phyloP scores from a whole-genome alignment of 257 asterid genomes.

The Solanum lignicaule region DNA sequence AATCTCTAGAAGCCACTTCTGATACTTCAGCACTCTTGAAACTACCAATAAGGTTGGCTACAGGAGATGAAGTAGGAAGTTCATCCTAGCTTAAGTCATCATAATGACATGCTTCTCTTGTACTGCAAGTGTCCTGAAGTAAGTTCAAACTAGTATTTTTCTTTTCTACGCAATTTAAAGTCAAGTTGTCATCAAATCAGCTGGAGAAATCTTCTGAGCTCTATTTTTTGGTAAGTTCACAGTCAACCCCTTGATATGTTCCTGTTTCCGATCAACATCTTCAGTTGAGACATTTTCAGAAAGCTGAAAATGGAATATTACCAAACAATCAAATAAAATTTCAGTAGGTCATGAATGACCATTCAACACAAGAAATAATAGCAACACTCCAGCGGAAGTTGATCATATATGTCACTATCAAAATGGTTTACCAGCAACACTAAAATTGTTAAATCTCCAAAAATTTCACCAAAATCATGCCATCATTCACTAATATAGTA shows the following conservation, averaged over 20 bases:
- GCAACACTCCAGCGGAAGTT: neutral
- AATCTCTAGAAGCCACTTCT: neutral
- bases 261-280: constrained; percentile 67
- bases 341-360: neutral
- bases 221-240: constrained; percentile 24
- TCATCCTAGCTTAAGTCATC: too few species aligned
- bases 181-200: constrained; percentile 2
- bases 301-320: constrained; percentile 37
- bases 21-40: constrained; percentile 6
- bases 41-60: neutral
- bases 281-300: constrained; percentile 48
- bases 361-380: neutral
- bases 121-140: too few species aligned
- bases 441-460: neutral
- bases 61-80: too few species aligned
- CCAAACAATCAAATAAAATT: neutral
- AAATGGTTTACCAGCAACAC: neutral
- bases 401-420: neutral
- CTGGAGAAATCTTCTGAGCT: constrained; percentile 19
- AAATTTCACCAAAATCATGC: neutral
- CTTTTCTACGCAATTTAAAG: neutral
- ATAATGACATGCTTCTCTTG: too few species aligned
- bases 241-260: constrained; percentile 37
- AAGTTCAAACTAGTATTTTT: too few species aligned
- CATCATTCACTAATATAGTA: neutral